Conservation (phyloP, 345 rosid species). For the Raphanus sativus region DNA sequence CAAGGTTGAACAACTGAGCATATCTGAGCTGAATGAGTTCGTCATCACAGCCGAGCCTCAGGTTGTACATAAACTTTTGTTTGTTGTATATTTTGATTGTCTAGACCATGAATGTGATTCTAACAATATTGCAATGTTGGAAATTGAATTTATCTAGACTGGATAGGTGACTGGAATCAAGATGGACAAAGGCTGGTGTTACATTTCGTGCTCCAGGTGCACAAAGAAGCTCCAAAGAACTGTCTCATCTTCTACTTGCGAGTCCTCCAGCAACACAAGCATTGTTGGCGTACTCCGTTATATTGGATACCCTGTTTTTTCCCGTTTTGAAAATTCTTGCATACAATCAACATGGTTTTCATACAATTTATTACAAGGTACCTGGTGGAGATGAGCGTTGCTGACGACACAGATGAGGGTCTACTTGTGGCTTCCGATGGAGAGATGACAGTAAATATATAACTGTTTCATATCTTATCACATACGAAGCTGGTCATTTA, state of each 20-base stretch:
- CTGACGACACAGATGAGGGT: not conserved
- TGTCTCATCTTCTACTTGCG: not conserved
- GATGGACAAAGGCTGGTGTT: not conserved
- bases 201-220: not conserved
- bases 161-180: not conserved
- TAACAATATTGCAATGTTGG: too few relatives aligned
- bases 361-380: not conserved
- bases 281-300: not conserved
- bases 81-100: too few relatives aligned
- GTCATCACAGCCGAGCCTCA: not conserved
- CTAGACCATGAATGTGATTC: not conserved
- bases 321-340: not conserved
- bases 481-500: too few relatives aligned
- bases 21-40: not conserved
- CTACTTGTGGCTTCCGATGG: not conserved
- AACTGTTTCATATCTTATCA: too few relatives aligned
- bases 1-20: not conserved
- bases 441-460: too few relatives aligned
- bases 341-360: not conserved
- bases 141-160: too few relatives aligned
- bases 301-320: not conserved
- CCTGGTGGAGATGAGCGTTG: not conserved
- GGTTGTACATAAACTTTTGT: not conserved
- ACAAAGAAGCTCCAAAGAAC: not conserved
- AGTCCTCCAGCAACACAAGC: not conserved